Conservation (phyloP, 208 protist species). For the Angomonas deanei region DNA sequence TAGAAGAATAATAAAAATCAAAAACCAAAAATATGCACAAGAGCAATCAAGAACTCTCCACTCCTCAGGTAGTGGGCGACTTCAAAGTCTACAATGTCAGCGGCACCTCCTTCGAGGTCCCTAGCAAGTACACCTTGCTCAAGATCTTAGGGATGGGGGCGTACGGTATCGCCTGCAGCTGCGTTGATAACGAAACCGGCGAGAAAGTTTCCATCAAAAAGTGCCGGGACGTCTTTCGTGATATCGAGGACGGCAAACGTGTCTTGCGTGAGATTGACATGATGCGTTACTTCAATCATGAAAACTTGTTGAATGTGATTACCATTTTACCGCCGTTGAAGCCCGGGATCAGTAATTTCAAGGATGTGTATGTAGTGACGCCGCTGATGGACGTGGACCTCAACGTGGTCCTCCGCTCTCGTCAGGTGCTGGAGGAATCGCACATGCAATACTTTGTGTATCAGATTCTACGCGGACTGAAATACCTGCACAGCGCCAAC, state of each 20-base stretch:
- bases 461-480: conserved; percentile 85
- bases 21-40: conserved; percentile 62
- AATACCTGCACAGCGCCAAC: conserved; percentile 87
- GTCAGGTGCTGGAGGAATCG: conserved; percentile 86
- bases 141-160: conserved; percentile 94
- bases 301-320: conserved; percentile 91
- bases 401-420: conserved; percentile 89
- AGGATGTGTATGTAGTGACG: conserved; percentile 95
- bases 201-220: conserved; percentile 89
- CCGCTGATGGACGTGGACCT: conserved; percentile 96
- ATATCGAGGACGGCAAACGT: conserved; percentile 90
- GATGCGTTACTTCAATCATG: conserved; percentile 91
- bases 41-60: conserved; percentile 77
- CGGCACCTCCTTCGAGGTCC: conserved; percentile 76
- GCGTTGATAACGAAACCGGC: conserved; percentile 67
- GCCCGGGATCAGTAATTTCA: conserved; percentile 85
- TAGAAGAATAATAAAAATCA: conserved; percentile 6
- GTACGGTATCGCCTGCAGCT: conserved; percentile 95
- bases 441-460: conserved; percentile 87
- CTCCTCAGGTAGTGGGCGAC: conserved; percentile 73
- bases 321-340: conserved; percentile 91
- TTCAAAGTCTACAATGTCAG: conserved; percentile 88
- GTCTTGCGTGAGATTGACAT: conserved; percentile 91
- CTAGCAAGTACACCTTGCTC: conserved; percentile 68
- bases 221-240: conserved; percentile 83